These are phyloP conservation scores for Raffaelea arxii DNA, from an alignment of 2,329 filamentous ascomycete species.

Conservation along the genomic window DNA sequence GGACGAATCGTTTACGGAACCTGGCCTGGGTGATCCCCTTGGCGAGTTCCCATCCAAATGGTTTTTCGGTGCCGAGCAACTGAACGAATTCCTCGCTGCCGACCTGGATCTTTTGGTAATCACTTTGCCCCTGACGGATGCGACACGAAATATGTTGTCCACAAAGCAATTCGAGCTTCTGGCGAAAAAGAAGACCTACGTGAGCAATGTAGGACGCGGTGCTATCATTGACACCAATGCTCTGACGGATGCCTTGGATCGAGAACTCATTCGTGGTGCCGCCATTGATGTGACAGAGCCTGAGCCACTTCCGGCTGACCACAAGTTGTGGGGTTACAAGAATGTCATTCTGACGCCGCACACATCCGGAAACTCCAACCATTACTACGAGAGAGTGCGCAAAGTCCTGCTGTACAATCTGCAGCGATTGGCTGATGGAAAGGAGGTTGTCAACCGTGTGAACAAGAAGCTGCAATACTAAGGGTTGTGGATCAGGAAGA, in stretches of 20 bases:
- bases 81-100: conserved; percentile 28
- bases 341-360: conserved; percentile 7
- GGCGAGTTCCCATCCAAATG: conserved; percentile 29
- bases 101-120: conserved; percentile 33
- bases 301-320: conserved; percentile 12
- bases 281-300: conserved; percentile 35
- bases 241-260: conserved; percentile 30
- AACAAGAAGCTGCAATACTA: too few relatives aligned
- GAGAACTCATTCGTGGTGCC: conserved; percentile 31
- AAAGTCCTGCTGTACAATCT: conserved; percentile 5
- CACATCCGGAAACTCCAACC: conserved; percentile 28
- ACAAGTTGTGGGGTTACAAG: conserved; percentile 6
- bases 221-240: conserved; percentile 38
- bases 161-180: conserved; percentile 20
- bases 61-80: conserved; percentile 28
- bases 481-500: too few relatives aligned
- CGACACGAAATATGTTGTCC: conserved; percentile 31
- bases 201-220: conserved; percentile 36
- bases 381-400: conserved; percentile 1
- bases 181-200: conserved; percentile 32
- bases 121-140: conserved; percentile 28
- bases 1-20: conserved; percentile 54
- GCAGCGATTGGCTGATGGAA: not conserved
- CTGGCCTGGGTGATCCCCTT: conserved; percentile 41
- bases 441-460: too few relatives aligned